phyloP scores from a whole-genome alignment of 1,284 basidiomycete species.

The Fomitopsis betulina region DNA sequence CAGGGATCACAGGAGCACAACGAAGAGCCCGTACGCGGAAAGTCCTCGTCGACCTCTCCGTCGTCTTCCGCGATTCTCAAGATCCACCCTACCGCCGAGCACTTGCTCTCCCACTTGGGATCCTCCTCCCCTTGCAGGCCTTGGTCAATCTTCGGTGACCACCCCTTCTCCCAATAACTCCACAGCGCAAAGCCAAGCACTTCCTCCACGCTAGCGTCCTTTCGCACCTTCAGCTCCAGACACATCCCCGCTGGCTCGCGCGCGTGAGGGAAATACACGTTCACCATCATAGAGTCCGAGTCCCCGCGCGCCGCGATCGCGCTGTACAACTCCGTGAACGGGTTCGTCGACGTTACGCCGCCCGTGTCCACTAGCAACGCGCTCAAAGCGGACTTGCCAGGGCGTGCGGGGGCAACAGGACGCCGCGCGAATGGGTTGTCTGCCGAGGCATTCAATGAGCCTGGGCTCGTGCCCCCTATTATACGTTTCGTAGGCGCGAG shows the following conservation, averaged over 20 bases:
- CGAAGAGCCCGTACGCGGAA: conserved; percentile 63
- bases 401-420: conserved; percentile 36
- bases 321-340: conserved; percentile 79
- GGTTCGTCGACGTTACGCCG: conserved; percentile 62
- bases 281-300: conserved; percentile 59
- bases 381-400: conserved; percentile 56
- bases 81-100: conserved; percentile 89
- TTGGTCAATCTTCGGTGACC: conserved; percentile 75
- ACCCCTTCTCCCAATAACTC: conserved; percentile 87
- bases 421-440: conserved; percentile 44
- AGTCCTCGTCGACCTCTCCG: conserved; percentile 98
- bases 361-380: conserved; percentile 58
- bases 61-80: conserved; percentile 94
- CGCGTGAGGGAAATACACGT: conserved; percentile 88
- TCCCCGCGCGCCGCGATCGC: conserved; percentile 74
- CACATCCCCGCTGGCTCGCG: conserved; percentile 51
- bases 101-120: conserved; percentile 50
- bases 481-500: conserved; percentile 3
- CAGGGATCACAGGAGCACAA: conserved; percentile 4
- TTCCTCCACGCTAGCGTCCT: conserved; percentile 92
- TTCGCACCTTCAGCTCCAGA: conserved; percentile 70
- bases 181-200: conserved; percentile 92
- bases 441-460: not conserved
- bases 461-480: conserved; percentile 8
- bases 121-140: conserved; percentile 57